Evolutionary conservation across 1,284 basidiomycete species (phyloP).

Genomic region (Vanrija sp.): DNA sequence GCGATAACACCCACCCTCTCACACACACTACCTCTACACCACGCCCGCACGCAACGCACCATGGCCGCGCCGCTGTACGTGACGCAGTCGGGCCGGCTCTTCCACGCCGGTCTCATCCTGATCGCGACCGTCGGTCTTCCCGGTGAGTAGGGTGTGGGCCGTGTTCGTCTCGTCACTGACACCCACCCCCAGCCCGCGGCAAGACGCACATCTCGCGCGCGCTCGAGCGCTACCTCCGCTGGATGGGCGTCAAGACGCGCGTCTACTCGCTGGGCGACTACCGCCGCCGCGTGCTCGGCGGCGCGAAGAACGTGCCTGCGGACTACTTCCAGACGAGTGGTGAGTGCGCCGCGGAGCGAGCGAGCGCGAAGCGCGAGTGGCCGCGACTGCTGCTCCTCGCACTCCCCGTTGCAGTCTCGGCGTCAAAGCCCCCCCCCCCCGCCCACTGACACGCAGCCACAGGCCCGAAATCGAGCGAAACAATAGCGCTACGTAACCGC

Average conservation of each 20-base stretch:
- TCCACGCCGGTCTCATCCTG: constrained; percentile 91
- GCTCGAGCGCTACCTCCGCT: constrained; percentile 91
- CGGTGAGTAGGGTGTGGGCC: too few species aligned
- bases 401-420: too few species aligned
- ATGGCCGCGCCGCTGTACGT: constrained; percentile 87
- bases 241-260: constrained; percentile 94
- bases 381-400: too few species aligned
- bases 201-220: constrained; percentile 96
- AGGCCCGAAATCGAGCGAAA: constrained; percentile 75
- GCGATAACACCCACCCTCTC: too few species aligned
- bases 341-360: constrained; percentile 42
- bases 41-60: not conserved
- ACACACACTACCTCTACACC: not conserved
- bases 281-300: constrained; percentile 81
- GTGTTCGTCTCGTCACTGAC: not conserved
- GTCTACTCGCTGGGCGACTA: constrained; percentile 95
- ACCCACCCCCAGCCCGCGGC: constrained; percentile 61
- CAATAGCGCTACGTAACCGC: constrained; percentile 66
- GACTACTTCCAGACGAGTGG: constrained; percentile 83
- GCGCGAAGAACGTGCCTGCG: constrained; percentile 76
- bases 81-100: constrained; percentile 68
- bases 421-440: too few species aligned
- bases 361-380: not conserved
- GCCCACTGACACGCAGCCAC: constrained; percentile 2
- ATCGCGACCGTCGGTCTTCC: constrained; percentile 89